phyloP scores from a whole-genome alignment of 2,329 filamentous ascomycete species.

The Aureobasidium uvarum region DNA sequence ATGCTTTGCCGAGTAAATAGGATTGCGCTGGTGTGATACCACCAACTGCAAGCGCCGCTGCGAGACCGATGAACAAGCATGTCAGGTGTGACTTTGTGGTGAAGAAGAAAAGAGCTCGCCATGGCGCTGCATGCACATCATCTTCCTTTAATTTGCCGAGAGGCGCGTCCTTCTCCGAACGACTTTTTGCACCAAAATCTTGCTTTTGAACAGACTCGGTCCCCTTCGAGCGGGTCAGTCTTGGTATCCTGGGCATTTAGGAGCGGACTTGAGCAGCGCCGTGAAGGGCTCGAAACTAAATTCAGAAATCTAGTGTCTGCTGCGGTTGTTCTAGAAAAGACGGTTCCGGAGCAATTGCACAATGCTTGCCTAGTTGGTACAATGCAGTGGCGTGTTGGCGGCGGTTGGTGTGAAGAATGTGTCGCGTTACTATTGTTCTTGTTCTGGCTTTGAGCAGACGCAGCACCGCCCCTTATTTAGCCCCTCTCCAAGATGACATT shows the following conservation, averaged over 20 bases:
- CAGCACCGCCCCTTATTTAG: slow-evolving; percentile 29
- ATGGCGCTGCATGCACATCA: slow-evolving; percentile 37
- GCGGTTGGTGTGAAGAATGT: slow-evolving; percentile 15
- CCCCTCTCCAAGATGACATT: slow-evolving; percentile 1
- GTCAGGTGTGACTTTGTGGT: slow-evolving; percentile 60
- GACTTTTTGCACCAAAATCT: slow-evolving; percentile 2
- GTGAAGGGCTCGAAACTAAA: background rate
- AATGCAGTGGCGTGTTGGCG: slow-evolving; percentile 16
- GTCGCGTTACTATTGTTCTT: slow-evolving; percentile 29
- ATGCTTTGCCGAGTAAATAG: slow-evolving; percentile 71
- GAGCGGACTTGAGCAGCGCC: background rate
- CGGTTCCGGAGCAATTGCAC: background rate
- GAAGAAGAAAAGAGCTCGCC: slow-evolving; percentile 68
- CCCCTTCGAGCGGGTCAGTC: background rate
- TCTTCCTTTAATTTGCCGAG: slow-evolving; percentile 7
- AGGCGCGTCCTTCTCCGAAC: background rate
- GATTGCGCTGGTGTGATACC: slow-evolving; percentile 64
- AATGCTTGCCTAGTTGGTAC: background rate
- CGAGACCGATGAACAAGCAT: slow-evolving; percentile 55
- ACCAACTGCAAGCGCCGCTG: slow-evolving; percentile 60
- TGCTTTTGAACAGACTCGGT: background rate
- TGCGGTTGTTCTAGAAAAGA: slow-evolving; percentile 19
- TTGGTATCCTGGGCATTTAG: slow-evolving; percentile 6
- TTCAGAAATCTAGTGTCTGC: background rate
- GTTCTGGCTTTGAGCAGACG: slow-evolving; percentile 20